Evolutionary conservation across 2,329 filamentous ascomycete genomes (phyloP).

Genomic region (Pseudogymnoascus sp.): DNA sequence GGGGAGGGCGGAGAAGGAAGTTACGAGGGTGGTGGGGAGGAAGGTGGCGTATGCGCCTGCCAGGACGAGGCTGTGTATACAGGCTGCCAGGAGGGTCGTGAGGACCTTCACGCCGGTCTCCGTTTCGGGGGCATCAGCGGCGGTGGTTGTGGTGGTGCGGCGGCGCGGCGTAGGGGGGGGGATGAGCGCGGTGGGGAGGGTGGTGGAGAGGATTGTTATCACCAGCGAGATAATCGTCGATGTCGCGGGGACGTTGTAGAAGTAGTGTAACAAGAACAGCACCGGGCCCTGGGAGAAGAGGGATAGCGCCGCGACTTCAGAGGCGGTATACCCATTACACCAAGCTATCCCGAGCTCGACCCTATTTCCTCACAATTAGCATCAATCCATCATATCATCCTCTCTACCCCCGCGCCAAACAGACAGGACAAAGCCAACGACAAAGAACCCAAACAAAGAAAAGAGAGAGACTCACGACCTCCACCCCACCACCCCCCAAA

Average conservation of each 20-base stretch:
- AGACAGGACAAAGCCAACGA: too few relatives aligned
- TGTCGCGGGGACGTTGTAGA: constrained; percentile 59
- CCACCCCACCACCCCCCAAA: constrained; percentile 48
- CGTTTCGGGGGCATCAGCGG: too few relatives aligned
- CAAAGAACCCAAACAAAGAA: too few relatives aligned
- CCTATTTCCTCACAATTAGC: too few relatives aligned
- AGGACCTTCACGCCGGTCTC: constrained; percentile 37
- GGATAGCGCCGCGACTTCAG: constrained; percentile 57
- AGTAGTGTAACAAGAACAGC: constrained; percentile 57
- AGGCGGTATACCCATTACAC: constrained; percentile 65
- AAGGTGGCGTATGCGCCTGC: constrained; percentile 61
- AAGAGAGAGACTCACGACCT: constrained; percentile 40
- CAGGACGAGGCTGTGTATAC: constrained; percentile 67
- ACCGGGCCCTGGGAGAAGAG: constrained; percentile 66
- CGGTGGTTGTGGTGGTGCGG: not conserved
- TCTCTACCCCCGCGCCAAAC: too few relatives aligned
- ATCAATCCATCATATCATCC: constrained; percentile 24
- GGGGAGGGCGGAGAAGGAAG: constrained; percentile 64
- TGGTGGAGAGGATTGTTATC: constrained; percentile 61
- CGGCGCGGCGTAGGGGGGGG: too few relatives aligned
- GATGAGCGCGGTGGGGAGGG: constrained; percentile 43
- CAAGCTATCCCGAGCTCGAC: constrained; percentile 64
- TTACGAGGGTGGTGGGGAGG: constrained; percentile 63
- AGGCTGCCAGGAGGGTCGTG: constrained; percentile 59
- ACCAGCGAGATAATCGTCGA: constrained; percentile 50